Conservation (phyloP, 176 grass and related monocot genomes). For the Coix lacrymajobi region DNA sequence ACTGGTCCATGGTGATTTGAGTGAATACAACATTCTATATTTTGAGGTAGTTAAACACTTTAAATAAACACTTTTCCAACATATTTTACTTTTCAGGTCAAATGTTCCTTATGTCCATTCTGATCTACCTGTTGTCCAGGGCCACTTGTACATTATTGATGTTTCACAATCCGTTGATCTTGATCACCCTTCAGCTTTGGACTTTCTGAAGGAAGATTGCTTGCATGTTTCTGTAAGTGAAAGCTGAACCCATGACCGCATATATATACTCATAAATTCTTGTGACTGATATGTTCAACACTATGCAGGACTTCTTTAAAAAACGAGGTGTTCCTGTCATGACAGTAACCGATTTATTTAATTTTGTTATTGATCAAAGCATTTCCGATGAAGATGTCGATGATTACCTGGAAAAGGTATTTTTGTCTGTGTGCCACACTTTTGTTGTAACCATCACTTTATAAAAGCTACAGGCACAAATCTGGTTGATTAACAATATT, state of each 20-base stretch:
- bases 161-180: conserved; percentile 97
- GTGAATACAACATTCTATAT: conserved; percentile 99
- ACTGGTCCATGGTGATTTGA: conserved; percentile 96
- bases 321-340: conserved; percentile 77
- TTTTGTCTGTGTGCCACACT: background rate
- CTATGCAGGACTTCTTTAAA: conserved; percentile 83
- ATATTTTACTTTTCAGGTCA: background rate
- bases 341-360: conserved; percentile 71
- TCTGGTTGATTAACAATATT: conserved; percentile 11
- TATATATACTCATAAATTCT: background rate
- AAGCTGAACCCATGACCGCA: background rate
- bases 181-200: conserved; percentile 78
- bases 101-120: background rate
- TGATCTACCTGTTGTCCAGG: conserved; percentile 37
- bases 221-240: conserved; percentile 85
- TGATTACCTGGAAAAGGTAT: conserved; percentile 84
- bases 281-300: background rate
- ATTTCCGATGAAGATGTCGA: conserved; percentile 86
- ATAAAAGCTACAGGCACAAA: background rate
- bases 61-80: conserved; percentile 5
- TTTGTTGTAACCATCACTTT: background rate
- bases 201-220: conserved; percentile 97
- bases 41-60: conserved; percentile 56
- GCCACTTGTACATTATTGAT: conserved; percentile 97
- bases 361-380: conserved; percentile 81